Evolutionary conservation across 805 yeast species (phyloP).

Genomic region (Kazachstania psychrophila): DNA sequence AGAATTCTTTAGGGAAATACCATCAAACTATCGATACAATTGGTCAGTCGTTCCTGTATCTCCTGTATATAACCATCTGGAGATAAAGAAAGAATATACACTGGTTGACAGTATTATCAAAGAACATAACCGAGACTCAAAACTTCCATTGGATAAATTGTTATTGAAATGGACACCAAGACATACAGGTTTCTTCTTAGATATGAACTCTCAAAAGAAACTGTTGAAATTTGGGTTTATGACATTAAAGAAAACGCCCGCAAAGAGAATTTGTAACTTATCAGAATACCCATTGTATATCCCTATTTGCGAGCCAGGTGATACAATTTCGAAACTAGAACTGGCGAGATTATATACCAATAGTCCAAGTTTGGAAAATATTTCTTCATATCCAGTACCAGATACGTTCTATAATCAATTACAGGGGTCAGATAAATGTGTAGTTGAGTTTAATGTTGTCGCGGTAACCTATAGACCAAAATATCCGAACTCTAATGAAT

Average conservation of each 20-base stretch:
- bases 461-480: neutral
- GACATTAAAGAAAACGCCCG: constrained; percentile 5
- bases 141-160: neutral
- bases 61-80: constrained; percentile 2
- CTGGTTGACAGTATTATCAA: neutral
- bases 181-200: constrained; percentile 14
- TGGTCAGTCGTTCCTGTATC: constrained; percentile 18
- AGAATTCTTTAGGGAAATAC: constrained; percentile 16
- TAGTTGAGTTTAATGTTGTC: neutral
- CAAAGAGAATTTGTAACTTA: constrained; percentile 4
- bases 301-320: constrained; percentile 10
- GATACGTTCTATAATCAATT: neutral
- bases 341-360: constrained; percentile 12
- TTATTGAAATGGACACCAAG: constrained; percentile 11
- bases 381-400: neutral
- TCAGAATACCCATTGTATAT: constrained; percentile 16
- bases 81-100: neutral
- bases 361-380: no score
- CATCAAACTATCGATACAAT: constrained; percentile 6
- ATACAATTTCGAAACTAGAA: constrained; percentile 6
- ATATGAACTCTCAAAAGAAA: constrained; percentile 9
- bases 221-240: constrained; percentile 7
- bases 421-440: neutral
- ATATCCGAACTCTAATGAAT: neutral
- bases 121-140: neutral